A percentile compares a stretch with the other conserved stretches of the same genome.
Evolutionary conservation across 1,284 basidiomycete species (phyloP).

Genomic region (Cutaneotrichosporon sp.): DNA sequence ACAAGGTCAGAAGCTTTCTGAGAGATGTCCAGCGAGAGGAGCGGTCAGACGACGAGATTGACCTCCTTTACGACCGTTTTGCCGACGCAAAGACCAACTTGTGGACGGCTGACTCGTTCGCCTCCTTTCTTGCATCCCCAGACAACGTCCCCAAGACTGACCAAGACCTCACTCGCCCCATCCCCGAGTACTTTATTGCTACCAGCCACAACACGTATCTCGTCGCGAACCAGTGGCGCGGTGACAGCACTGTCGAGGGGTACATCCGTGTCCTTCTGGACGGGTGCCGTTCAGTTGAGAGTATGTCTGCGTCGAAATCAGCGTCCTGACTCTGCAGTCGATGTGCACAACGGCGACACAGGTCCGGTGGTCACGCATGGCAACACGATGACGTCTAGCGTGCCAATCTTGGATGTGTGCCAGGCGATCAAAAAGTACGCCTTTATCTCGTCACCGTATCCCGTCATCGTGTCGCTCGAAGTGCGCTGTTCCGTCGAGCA

Average conservation of each 20-base stretch:
- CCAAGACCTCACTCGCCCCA: constrained; percentile 72
- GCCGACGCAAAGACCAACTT: constrained; percentile 6
- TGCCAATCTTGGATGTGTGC: constrained; percentile 78
- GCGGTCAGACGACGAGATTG: constrained; percentile 19
- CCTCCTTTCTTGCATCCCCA: constrained; percentile 65
- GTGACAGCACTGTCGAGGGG: constrained; percentile 89
- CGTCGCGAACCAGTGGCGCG: constrained; percentile 87
- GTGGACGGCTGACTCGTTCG: constrained; percentile 50
- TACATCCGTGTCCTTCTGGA: constrained; percentile 89
- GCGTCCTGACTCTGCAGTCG: constrained; percentile 57
- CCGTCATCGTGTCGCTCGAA: constrained; percentile 91
- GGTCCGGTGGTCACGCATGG: constrained; percentile 86
- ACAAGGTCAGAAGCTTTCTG: constrained; percentile 64
- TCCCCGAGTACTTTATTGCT: constrained; percentile 86
- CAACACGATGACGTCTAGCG: constrained; percentile 82
- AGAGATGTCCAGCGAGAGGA: constrained; percentile 60
- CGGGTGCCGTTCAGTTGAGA: constrained; percentile 85
- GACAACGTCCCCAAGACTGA: constrained; percentile 57
- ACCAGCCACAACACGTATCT: constrained; percentile 98
- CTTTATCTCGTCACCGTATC: constrained; percentile 88
- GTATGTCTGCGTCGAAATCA: constrained; percentile 53
- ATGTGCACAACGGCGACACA: constrained; percentile 83
- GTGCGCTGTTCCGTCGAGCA: constrained; percentile 78
- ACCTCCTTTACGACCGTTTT: constrained; percentile 7
- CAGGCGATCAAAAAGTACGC: constrained; percentile 85